Evolutionary conservation across 805 yeast genomes (phyloP), one percentile per base, ranked within the genome.

Genomic region (Kodamaea hsintzibuensis): DNA sequence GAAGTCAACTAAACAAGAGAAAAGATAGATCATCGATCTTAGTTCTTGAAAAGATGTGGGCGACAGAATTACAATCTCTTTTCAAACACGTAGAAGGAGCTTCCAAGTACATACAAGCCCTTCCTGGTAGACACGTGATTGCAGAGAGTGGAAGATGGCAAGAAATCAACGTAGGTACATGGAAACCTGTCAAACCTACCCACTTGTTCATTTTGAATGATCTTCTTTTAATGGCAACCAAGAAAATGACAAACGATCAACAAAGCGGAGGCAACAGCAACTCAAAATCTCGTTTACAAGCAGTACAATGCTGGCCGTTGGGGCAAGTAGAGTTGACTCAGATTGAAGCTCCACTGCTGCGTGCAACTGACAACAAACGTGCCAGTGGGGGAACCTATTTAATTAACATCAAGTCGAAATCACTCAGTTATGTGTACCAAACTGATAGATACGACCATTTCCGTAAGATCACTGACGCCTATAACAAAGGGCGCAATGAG

Each of bases 41-140:
- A 51, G 82, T 89, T 51, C 72, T 91, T 50, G 93, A 89, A 66
- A 85, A 85, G 61, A 82, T 88, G 76, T 91, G 97, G 97, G 88
- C 85, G 13, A 76, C 77, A 43, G 91, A 88, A 63, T 73, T 91
- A 63, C 82, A 81, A 52, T 79, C 82, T 7, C 71, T 91, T 50
- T 91, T 86, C 68, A 84, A 84, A 60, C 90, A 88, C 57, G 96
- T 92, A 13, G 97, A 92, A 58, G 96, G 97, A n/a, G 91, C 96
- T 0, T 92, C 89, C 61, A 88, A 88, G 62, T 82, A 80, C 55
- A 76, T 91, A 39, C 88, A 91, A 17, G 83, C 89, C 1, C 67
- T 82, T 7, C 90, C 92, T 0, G 95, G 92, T 2, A 79, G 97
- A 49, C 97, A 91, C 67, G 82, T 91, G 1, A 71, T 90, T 16